phyloP scores from a whole-genome alignment of 2,329 filamentous ascomycete genomes.

The Phialophora expanda region DNA sequence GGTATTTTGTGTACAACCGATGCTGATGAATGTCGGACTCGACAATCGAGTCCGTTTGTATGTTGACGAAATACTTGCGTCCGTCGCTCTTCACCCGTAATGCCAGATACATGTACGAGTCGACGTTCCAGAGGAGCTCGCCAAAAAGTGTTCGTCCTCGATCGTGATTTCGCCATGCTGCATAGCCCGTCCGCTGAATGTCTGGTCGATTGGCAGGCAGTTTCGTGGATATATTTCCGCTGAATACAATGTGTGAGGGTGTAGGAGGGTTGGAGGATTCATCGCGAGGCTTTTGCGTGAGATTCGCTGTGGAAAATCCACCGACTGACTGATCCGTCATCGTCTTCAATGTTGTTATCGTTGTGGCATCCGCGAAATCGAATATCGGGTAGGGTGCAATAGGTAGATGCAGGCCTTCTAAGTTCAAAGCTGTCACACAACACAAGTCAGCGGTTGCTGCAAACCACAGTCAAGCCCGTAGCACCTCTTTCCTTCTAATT shows the following conservation, averaged over 20 bases:
- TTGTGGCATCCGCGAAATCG: constrained; percentile 44
- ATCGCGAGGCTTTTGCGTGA: constrained; percentile 68
- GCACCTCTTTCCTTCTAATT: not conserved
- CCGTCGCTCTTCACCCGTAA: constrained; percentile 89
- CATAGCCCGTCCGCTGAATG: constrained; percentile 81
- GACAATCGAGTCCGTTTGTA: constrained; percentile 92
- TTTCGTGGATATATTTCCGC: constrained; percentile 84
- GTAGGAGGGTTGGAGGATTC: constrained; percentile 42
- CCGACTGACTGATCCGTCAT: constrained; percentile 89
- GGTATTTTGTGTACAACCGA: constrained; percentile 66
- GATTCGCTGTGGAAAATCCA: constrained; percentile 75
- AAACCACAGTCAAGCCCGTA: not conserved
- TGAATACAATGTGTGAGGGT: constrained; percentile 76
- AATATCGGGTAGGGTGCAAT: constrained; percentile 37
- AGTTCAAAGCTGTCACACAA: constrained; percentile 36
- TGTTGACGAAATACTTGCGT: constrained; percentile 89
- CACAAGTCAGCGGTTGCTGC: constrained; percentile 5
- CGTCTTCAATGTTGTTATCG: constrained; percentile 63
- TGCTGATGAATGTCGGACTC: constrained; percentile 97
- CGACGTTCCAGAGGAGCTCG: constrained; percentile 82
- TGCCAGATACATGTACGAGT: constrained; percentile 85
- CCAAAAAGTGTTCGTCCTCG: constrained; percentile 81
- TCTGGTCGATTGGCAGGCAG: constrained; percentile 76
- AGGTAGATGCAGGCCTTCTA: constrained; percentile 37
- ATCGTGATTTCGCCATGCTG: constrained; percentile 85